Evolutionary conservation across 2,329 filamentous ascomycete genomes (phyloP).

Genomic region (Venturia aucupariae): DNA sequence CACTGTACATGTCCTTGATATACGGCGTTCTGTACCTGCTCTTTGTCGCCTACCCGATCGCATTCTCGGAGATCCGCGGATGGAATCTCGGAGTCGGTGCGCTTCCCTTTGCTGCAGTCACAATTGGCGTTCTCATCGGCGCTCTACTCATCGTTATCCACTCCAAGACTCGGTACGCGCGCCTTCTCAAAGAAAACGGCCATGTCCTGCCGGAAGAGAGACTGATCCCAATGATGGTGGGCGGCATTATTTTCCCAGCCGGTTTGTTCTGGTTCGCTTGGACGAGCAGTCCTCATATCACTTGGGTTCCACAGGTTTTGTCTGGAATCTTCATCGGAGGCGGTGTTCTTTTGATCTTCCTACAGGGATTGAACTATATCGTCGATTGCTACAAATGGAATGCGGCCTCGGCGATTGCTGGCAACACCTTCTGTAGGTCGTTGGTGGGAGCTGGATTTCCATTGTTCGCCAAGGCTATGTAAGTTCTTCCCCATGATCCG

Average conservation of each 20-base stretch:
- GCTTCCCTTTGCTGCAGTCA: constrained; percentile 36
- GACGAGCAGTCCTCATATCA: constrained; percentile 38
- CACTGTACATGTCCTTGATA: constrained; percentile 32
- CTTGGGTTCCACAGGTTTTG: constrained; percentile 33
- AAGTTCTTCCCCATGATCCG: not conserved
- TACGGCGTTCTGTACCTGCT: constrained; percentile 40
- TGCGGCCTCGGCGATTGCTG: constrained; percentile 14
- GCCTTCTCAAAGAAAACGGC: constrained; percentile 24
- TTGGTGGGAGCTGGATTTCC: constrained; percentile 14
- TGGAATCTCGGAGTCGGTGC: constrained; percentile 32
- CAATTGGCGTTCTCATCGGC: constrained; percentile 31
- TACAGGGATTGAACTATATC: constrained; percentile 35
- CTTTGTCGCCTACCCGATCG: constrained; percentile 40
- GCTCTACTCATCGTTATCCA: constrained; percentile 25
- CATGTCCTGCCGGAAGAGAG: constrained; percentile 36
- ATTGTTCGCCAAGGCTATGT: constrained; percentile 13
- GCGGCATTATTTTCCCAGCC: constrained; percentile 40
- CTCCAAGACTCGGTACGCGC: constrained; percentile 27
- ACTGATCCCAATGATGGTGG: constrained; percentile 42
- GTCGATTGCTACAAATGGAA: constrained; percentile 20
- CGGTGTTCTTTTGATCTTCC: constrained; percentile 38
- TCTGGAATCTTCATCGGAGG: constrained; percentile 33
- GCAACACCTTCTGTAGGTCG: constrained; percentile 12
- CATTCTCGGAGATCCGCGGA: constrained; percentile 33
- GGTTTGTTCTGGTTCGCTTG: constrained; percentile 45